Percentiles rank a stretch among this genome's conserved stretches.
Conservation (phyloP, 768 basidiomycete genomes). For the Auricularia cornea region DNA sequence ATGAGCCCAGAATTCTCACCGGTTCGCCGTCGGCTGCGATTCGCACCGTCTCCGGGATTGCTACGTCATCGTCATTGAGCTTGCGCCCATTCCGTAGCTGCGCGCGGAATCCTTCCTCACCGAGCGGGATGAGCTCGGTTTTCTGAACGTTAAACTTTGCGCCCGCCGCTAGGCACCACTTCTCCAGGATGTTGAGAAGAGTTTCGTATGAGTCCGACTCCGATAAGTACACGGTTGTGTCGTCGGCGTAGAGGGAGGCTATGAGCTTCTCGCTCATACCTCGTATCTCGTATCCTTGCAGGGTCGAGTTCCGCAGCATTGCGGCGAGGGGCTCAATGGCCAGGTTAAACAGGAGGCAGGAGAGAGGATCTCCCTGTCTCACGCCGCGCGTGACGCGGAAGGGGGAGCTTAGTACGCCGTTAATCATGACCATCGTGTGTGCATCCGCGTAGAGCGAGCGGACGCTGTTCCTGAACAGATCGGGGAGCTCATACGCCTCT, state of each 20-base stretch:
- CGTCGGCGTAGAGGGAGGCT: constrained; percentile 28
- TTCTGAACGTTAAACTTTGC: constrained; percentile 37
- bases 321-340: constrained; percentile 15
- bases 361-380: constrained; percentile 16
- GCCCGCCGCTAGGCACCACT: constrained; percentile 33
- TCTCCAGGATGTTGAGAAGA: constrained; percentile 21
- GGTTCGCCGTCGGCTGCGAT: constrained; percentile 24
- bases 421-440: constrained; percentile 11
- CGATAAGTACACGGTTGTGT: constrained; percentile 30
- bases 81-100: neutral
- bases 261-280: constrained; percentile 6
- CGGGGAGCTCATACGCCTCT: constrained; percentile 6
- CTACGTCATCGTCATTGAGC: neutral
- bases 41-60: constrained; percentile 14
- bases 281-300: constrained; percentile 15
- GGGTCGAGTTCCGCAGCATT: constrained; percentile 14
- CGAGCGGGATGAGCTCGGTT: constrained; percentile 31
- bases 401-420: neutral
- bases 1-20: constrained; percentile 25
- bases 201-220: constrained; percentile 18
- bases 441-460: constrained; percentile 12
- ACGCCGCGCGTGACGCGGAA: constrained; percentile 13
- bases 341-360: constrained; percentile 16
- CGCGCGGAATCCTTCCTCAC: constrained; percentile 14
- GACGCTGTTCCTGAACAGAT: constrained; percentile 12